A percentile compares a stretch with the other conserved stretches of the same genome.
Evolutionary conservation across 1,284 basidiomycete species (phyloP).

Genomic region (Papiliotrema laurentii): DNA sequence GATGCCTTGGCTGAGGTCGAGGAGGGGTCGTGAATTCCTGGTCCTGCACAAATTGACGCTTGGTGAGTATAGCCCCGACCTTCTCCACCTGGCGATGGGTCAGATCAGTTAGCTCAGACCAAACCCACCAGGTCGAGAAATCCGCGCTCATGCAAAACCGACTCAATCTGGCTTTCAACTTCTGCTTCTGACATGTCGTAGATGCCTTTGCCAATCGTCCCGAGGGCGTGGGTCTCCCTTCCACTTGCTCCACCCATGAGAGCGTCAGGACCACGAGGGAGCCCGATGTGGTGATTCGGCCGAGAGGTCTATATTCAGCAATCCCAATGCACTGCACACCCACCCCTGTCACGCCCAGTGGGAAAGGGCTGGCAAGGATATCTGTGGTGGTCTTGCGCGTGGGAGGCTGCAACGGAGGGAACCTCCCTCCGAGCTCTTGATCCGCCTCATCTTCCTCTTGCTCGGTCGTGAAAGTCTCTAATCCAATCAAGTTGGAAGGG

Average conservation of each 20-base stretch:
- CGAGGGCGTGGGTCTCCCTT: too few relatives aligned
- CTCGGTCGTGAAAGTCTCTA: background rate
- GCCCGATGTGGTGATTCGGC: background rate
- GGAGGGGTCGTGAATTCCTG: too few relatives aligned
- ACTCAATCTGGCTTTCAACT: background rate
- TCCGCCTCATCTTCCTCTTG: background rate
- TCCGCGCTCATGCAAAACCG: background rate
- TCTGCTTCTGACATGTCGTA: background rate
- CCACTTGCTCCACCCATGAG: too few relatives aligned
- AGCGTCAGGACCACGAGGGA: background rate
- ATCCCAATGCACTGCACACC: background rate
- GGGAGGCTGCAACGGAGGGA: background rate
- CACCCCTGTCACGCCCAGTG: background rate
- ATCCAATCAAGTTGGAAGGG: background rate
- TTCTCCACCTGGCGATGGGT: too few relatives aligned
- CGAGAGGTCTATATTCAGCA: background rate
- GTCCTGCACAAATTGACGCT: too few relatives aligned
- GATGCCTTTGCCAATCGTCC: too few relatives aligned
- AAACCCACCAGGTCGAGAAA: background rate
- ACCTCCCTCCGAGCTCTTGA: background rate
- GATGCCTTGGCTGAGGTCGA: too few relatives aligned
- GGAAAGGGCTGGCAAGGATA: background rate
- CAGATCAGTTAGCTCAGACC: too few relatives aligned
- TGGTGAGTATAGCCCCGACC: too few relatives aligned
- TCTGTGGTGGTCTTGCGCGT: too few relatives aligned